Base-by-base conservation (phyloP, 176 grass and related monocot genomes). In the Panicum miliaceum region DNA sequence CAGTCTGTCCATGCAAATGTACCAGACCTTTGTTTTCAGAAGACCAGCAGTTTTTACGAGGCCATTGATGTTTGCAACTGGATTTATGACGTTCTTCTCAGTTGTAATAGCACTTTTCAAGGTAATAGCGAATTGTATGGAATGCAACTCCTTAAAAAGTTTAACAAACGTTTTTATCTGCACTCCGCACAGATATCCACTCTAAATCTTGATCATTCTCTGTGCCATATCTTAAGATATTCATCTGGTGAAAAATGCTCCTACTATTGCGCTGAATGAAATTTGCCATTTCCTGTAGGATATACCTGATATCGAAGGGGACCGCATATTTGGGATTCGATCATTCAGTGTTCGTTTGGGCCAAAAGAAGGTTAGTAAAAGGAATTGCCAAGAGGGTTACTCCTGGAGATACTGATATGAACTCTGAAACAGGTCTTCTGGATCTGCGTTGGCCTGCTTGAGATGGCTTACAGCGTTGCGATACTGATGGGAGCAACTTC, bases 21-120 rank as follows among this genome's bases (percentile, higher is more conserved):
- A 19, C 20, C 90, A 99, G 96, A 94, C 85, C n/a, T 96, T 99
- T 86, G 89, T 96, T 71, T 99, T 99, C 65, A 86, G 91, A 87
- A 95, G 93, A 75, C 87, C 85, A 18, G 85, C 88, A n/a, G 81
- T 63, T 66, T 92, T 94, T 77, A 88, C 89, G 29, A 99, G 81
- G 77, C 89, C 96, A 34, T 71, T 99, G 45, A 79, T 96, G 47
- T 99, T 99, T 90, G 96, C 96, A 47, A 96, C 93, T 85, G 93
- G 87, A 59, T 99, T 99, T 78, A 96, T 99, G 96, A 92, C 82
- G 27, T 99, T 99, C 91, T 99, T 99, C 88, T 96, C 93, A 82
- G 89, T 99, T 89, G 96, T 99, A 64, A 99, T 99, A 84, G 96
- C 96, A 79, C 73, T 99, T 19, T 99, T 99, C 84, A 99, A 99